These are phyloP conservation scores for Marasmius oreades DNA, from an alignment of 1,284 basidiomycete genomes.

Conservation along the genomic window DNA sequence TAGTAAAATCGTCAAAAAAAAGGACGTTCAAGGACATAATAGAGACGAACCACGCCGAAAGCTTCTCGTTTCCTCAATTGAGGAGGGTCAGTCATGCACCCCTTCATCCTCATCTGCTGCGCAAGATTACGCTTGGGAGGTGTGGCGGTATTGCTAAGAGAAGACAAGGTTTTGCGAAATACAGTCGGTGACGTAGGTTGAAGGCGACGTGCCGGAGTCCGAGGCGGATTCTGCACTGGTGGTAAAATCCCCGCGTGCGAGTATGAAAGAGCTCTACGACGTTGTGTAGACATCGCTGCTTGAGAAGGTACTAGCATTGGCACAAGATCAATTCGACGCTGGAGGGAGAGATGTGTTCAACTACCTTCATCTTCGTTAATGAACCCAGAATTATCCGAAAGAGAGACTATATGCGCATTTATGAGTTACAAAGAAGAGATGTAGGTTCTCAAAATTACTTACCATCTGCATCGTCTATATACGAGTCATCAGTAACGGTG, in stretches of 20 bases:
- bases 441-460: slow-evolving; percentile 29
- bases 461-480: slow-evolving; percentile 54
- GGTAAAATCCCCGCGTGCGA: slow-evolving; percentile 28
- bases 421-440: slow-evolving; percentile 18
- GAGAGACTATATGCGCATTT: slow-evolving; percentile 42
- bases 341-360: slow-evolving; percentile 10
- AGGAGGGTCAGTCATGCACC: slow-evolving; percentile 69
- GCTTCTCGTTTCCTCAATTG: slow-evolving; percentile 59
- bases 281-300: slow-evolving; percentile 57
- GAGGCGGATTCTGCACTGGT: slow-evolving; percentile 15
- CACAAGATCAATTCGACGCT: slow-evolving; percentile 11
- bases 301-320: slow-evolving; percentile 53
- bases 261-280: slow-evolving; percentile 57
- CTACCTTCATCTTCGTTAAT: slow-evolving; percentile 43
- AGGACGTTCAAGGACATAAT: not conserved
- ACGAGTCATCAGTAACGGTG: slow-evolving; percentile 53
- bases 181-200: slow-evolving; percentile 15
- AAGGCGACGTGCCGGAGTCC: slow-evolving; percentile 15
- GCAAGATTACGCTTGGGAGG: slow-evolving; percentile 59
- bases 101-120: slow-evolving; percentile 61
- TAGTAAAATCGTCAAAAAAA: slow-evolving; percentile 6
- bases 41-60: slow-evolving; percentile 40
- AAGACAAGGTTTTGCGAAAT: slow-evolving; percentile 11
- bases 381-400: slow-evolving; percentile 42
- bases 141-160: slow-evolving; percentile 41